Percentiles rank a stretch among this genome's conserved stretches.
Evolutionary conservation across 192 early-diverging fungal genomes (phyloP).

Genomic region (Thamnidium elegans): DNA sequence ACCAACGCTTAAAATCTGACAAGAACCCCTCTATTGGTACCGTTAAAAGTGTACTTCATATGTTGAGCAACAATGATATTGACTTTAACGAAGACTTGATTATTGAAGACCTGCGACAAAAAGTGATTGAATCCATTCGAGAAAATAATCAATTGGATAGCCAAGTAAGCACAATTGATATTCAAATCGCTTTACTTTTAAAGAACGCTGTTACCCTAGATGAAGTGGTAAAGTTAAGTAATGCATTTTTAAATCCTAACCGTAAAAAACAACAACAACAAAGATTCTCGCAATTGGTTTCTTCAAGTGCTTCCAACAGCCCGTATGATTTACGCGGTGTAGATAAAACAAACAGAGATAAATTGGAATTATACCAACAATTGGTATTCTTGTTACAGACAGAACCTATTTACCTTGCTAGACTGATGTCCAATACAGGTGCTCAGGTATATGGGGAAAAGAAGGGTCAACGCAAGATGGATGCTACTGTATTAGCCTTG

Average conservation of each 20-base stretch:
- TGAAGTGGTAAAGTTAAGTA: constrained; percentile 72
- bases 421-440: constrained; percentile 85
- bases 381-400: constrained; percentile 98
- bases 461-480: constrained; percentile 77
- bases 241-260: constrained; percentile 28
- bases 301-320: constrained; percentile 24
- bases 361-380: constrained; percentile 84
- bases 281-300: constrained; percentile 43
- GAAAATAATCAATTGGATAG: constrained; percentile 81
- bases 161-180: constrained; percentile 85
- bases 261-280: constrained; percentile 43
- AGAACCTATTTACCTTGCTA: constrained; percentile 87
- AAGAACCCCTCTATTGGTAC: constrained; percentile 78
- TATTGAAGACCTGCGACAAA: constrained; percentile 77
- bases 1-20: constrained; percentile 32
- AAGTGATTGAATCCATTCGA: constrained; percentile 83
- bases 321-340: constrained; percentile 71
- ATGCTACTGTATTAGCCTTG: constrained; percentile 85
- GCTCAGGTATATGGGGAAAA: constrained; percentile 65
- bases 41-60: constrained; percentile 81
- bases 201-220: constrained; percentile 95
- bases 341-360: constrained; percentile 83
- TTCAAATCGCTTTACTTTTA: constrained; percentile 94
- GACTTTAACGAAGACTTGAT: constrained; percentile 92
- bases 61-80: constrained; percentile 86